Base-by-base conservation (phyloP, 2,329 filamentous ascomycete genomes). In the Tothia fuscella region DNA sequence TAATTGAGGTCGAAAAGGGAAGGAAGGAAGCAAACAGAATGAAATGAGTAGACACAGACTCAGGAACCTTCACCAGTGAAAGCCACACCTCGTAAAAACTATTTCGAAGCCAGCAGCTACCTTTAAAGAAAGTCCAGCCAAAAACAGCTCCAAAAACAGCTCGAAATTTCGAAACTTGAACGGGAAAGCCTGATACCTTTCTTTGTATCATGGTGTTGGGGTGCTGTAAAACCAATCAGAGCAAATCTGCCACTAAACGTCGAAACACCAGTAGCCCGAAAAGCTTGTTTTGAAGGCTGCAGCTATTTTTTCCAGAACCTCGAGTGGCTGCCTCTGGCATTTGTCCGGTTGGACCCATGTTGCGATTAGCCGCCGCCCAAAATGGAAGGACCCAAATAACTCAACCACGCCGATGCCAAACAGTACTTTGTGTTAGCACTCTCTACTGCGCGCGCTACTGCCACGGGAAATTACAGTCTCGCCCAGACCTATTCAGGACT, bases 101-200 rank as follows among this genome's bases (percentile, higher is more conserved):
- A 5, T 25, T 14, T 4, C 7, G 34, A 20, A 21, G 35, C 35
- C 22, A 25, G 7, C 12, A 28, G 35, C 28, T 16, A 5, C 28
- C 35, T 37, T 37, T 24, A 37, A 25, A 37, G 35, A 17, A 17
- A 17, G n/a, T 28, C 22, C 17, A 16, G 25, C 13, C 4, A 28
- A 5, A 12, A 25, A 13, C 28, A 25, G 20, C 14, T 37, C 13
- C 4, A 28, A 5, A 12, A 25, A 13, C 28, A 25, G 22, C 35
- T 25, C 22, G 21, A 37, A 17, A 37, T 14, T 21, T n/a, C 35
- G 35, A 37, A 37, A 37, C 35, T 37, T 21, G 14, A 37, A 25
- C 28, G 25, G 25, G 17, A 25, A 25, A 37, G 35, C 35, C 35
- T 37, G 35, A 37, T 37, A 37, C 35, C 25, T 21, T 13, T 17